Conservation (phyloP, 1,284 basidiomycete species). For the Wolfiporia cocos region DNA sequence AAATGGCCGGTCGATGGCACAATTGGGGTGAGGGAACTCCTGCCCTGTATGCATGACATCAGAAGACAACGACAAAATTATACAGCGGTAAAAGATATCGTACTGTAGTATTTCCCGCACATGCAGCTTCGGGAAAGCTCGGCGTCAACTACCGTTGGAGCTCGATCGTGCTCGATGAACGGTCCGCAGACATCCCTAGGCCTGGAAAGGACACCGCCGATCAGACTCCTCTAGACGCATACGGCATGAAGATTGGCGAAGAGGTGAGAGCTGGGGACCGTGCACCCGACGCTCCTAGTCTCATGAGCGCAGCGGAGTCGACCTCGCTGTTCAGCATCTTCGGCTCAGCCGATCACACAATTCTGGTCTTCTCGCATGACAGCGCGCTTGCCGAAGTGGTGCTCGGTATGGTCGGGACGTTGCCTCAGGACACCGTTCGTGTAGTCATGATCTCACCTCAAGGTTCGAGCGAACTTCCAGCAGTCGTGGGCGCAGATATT, state of each 20-base stretch:
- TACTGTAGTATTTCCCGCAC: no score
- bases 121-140: constrained; percentile 34
- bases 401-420: constrained; percentile 13
- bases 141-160: constrained; percentile 43
- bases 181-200: no score
- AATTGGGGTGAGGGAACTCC: no score
- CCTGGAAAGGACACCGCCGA: no score
- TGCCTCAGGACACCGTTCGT: not conserved
- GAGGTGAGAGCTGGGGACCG: constrained; percentile 32
- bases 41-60: no score
- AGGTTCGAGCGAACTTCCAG: no score
- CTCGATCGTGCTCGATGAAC: constrained; percentile 35
- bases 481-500: not conserved
- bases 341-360: constrained; percentile 18
- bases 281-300: constrained; percentile 33
- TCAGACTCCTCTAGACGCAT: constrained; percentile 8
- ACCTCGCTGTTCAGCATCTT: constrained; percentile 21
- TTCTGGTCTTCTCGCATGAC: constrained; percentile 18
- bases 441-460: not conserved
- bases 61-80: no score
- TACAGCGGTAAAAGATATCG: no score
- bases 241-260: not conserved
- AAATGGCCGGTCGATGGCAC: no score
- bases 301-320: constrained; percentile 9
- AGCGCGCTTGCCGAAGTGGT: not conserved